Conservation (phyloP, 2,329 filamentous ascomycete genomes). For the Phaeosphaeriaceae sp. region DNA sequence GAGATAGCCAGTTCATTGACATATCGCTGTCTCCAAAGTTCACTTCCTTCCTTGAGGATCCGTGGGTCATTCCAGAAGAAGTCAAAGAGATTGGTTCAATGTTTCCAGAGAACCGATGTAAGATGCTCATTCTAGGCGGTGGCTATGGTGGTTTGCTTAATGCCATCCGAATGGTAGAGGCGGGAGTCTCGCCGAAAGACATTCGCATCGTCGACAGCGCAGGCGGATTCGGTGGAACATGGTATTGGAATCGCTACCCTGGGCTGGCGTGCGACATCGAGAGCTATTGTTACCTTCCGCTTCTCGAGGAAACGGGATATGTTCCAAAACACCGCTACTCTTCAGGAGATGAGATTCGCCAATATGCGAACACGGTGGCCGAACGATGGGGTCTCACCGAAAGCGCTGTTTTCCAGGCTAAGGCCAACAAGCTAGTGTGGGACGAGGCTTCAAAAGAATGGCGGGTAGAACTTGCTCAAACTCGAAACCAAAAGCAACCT, state of each 20-base stretch:
- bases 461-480: constrained; percentile 19
- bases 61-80: not conserved
- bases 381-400: constrained; percentile 22
- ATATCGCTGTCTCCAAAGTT: not conserved
- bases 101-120: not conserved
- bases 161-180: constrained; percentile 45
- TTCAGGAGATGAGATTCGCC: constrained; percentile 52
- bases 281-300: constrained; percentile 63
- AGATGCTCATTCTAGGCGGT: constrained; percentile 47
- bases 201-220: constrained; percentile 51
- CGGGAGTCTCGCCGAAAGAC: constrained; percentile 39
- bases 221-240: constrained; percentile 54
- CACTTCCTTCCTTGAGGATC: not conserved
- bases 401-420: constrained; percentile 53
- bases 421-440: constrained; percentile 5
- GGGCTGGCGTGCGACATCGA: constrained; percentile 64
- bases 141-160: constrained; percentile 49
- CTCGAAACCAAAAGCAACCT: constrained; percentile 36
- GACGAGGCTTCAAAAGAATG: not conserved
- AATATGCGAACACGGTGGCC: constrained; percentile 44
- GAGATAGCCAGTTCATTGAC: not conserved
- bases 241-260: constrained; percentile 57
- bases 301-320: constrained; percentile 66
- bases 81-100: not conserved
- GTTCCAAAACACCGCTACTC: constrained; percentile 59